Conservation (phyloP, 176 grass and related monocot genomes). For the Oryza longistaminata region DNA sequence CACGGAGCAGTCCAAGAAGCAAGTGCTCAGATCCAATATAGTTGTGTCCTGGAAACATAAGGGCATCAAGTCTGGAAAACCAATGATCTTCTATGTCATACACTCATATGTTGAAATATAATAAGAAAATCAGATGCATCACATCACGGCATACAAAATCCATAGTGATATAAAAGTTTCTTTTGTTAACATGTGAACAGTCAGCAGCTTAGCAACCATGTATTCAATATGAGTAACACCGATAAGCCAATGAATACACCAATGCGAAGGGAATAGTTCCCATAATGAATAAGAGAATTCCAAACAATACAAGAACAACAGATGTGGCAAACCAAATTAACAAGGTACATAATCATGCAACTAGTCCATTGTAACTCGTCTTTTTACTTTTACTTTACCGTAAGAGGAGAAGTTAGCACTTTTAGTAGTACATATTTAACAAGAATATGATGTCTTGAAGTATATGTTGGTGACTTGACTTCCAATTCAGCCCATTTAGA, state of each 20-base stretch:
- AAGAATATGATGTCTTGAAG: background rate
- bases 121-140: constrained; percentile 1
- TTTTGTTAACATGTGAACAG: background rate
- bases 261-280: background rate
- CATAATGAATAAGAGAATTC: constrained; percentile 1
- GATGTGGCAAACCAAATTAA: background rate
- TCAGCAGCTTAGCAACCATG: background rate
- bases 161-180: background rate
- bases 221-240: background rate
- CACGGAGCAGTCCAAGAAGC: constrained; percentile 89
- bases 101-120: background rate
- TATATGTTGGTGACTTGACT: background rate
- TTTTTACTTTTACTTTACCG: constrained; percentile 4
- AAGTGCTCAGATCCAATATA: constrained; percentile 98
- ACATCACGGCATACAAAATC: constrained; percentile 8
- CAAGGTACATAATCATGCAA: background rate
- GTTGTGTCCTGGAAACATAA: constrained; percentile 74
- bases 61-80: constrained; percentile 34
- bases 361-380: background rate
- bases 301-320: background rate
- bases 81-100: background rate
- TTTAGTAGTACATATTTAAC: background rate
- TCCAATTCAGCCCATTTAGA: constrained; percentile 7
- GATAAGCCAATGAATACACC: background rate
- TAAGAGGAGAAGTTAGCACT: background rate